These are phyloP conservation scores for Xanthoparmelia taractica DNA, from an alignment of 495 filamentous ascomycete species.

Conservation along the genomic window DNA sequence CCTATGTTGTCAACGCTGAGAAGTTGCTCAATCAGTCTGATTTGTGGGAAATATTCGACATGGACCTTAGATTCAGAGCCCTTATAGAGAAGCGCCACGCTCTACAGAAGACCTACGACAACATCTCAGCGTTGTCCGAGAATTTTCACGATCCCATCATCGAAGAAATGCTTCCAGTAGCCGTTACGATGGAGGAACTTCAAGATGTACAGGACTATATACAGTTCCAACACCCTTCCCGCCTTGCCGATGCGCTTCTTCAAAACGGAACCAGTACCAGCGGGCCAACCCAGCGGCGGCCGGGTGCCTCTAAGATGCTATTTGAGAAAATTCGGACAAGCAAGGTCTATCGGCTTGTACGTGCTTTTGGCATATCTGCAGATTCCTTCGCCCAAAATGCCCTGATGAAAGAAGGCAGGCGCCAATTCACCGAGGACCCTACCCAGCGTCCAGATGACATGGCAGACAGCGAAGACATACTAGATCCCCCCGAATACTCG, in stretches of 20 bases:
- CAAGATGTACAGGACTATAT: constrained; percentile 96
- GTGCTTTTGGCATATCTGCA: constrained; percentile 81
- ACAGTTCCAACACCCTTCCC: constrained; percentile 83
- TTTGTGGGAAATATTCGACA: constrained; percentile 86
- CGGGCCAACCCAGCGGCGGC: constrained; percentile 56
- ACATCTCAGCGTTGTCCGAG: constrained; percentile 49
- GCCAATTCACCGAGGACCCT: constrained; percentile 78
- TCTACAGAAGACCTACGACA: constrained; percentile 68
- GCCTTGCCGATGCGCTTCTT: constrained; percentile 64
- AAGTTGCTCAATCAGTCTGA: constrained; percentile 88
- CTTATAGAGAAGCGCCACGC: constrained; percentile 81
- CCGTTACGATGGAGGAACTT: constrained; percentile 80
- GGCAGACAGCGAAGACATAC: constrained; percentile 67
- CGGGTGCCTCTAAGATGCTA: constrained; percentile 61
- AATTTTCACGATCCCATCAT: constrained; percentile 53
- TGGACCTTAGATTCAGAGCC: constrained; percentile 89
- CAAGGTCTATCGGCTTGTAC: constrained; percentile 73
- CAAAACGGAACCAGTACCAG: constrained; percentile 44
- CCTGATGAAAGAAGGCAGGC: constrained; percentile 60
- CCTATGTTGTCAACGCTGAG: constrained; percentile 70
- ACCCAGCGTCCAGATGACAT: constrained; percentile 67
- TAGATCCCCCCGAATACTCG: constrained; percentile 63
- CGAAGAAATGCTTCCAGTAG: constrained; percentile 69
- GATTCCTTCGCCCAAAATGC: constrained; percentile 81
- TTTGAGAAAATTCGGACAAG: constrained; percentile 78